These are phyloP conservation scores for Xylariaceae sp. DNA, from an alignment of 2,329 filamentous ascomycete genomes.

Conservation along the genomic window DNA sequence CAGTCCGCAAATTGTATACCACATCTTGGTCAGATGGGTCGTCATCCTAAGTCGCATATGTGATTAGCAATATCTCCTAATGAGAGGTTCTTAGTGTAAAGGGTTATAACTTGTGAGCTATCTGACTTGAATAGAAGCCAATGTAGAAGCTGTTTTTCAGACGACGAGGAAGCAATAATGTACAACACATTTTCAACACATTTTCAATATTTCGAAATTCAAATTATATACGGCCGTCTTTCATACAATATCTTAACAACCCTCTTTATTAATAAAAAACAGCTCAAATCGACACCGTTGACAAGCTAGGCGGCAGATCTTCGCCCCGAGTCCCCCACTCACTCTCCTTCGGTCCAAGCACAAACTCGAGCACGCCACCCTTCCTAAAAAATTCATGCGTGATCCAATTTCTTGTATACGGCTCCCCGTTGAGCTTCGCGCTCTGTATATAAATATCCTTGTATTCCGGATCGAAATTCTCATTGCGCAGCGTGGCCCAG, in stretches of 20 bases:
- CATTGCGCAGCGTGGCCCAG: slow-evolving; percentile 58
- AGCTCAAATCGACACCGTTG: slow-evolving; percentile 31
- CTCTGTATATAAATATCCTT: slow-evolving; percentile 65
- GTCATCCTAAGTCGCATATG: background rate
- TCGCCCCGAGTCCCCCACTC: slow-evolving; percentile 63
- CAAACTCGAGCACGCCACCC: slow-evolving; percentile 66
- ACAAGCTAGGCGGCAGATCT: slow-evolving; percentile 65
- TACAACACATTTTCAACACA: too few species aligned
- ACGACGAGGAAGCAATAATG: too few species aligned
- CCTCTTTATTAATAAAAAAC: background rate
- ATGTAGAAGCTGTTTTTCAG: too few species aligned
- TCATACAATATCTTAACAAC: background rate
- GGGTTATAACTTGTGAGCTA: too few species aligned
- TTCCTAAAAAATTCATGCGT: slow-evolving; percentile 67
- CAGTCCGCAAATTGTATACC: background rate
- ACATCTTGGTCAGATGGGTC: background rate
- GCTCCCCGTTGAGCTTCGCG: slow-evolving; percentile 62
- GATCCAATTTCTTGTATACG: slow-evolving; percentile 68
- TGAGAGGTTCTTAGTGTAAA: background rate
- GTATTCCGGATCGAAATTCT: slow-evolving; percentile 42
- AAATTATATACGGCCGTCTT: background rate
- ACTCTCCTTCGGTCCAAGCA: slow-evolving; percentile 60
- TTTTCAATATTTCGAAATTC: background rate
- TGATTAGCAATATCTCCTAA: background rate
- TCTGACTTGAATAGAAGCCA: too few species aligned